These are phyloP conservation scores for Aspergillus costaricaensis DNA, from an alignment of 2,329 filamentous ascomycete species.

Conservation along the genomic window DNA sequence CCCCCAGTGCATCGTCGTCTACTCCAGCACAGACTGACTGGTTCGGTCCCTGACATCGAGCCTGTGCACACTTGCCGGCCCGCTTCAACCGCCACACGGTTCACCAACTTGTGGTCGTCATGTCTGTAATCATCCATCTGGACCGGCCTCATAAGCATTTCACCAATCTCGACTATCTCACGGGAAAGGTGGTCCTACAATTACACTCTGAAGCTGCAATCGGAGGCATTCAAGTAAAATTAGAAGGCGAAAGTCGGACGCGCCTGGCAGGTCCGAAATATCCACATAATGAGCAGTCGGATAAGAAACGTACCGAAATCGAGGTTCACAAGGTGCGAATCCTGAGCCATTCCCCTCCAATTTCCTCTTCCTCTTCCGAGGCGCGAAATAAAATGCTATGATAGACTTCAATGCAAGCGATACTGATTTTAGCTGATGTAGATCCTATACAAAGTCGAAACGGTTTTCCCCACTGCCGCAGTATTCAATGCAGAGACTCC, in stretches of 20 bases:
- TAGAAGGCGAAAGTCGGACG: constrained; percentile 53
- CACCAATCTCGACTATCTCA: constrained; percentile 52
- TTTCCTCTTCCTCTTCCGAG: background rate
- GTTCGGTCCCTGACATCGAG: background rate
- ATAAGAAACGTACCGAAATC: constrained; percentile 51
- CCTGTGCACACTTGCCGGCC: background rate
- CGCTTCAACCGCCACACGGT: constrained; percentile 4
- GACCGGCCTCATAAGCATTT: constrained; percentile 47
- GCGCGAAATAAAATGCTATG: background rate
- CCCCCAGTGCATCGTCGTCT: background rate
- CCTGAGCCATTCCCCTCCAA: background rate
- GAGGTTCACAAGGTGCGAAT: constrained; percentile 52
- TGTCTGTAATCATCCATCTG: constrained; percentile 50
- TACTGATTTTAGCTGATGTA: constrained; percentile 2
- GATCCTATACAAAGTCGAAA: constrained; percentile 51
- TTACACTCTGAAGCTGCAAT: constrained; percentile 47
- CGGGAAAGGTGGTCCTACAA: constrained; percentile 47
- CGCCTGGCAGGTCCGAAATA: constrained; percentile 44
- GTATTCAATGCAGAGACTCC: constrained; percentile 40
- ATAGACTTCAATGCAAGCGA: background rate
- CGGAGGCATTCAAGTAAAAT: constrained; percentile 50
- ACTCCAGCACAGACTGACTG: background rate
- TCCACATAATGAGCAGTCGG: constrained; percentile 44
- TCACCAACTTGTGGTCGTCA: constrained; percentile 30
- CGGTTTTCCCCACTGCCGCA: constrained; percentile 49